Percentiles rank a stretch among this genome's conserved stretches.
Evolutionary conservation across 2,329 filamentous ascomycete species (phyloP).

Genomic region (Curvularia eragrostidis): DNA sequence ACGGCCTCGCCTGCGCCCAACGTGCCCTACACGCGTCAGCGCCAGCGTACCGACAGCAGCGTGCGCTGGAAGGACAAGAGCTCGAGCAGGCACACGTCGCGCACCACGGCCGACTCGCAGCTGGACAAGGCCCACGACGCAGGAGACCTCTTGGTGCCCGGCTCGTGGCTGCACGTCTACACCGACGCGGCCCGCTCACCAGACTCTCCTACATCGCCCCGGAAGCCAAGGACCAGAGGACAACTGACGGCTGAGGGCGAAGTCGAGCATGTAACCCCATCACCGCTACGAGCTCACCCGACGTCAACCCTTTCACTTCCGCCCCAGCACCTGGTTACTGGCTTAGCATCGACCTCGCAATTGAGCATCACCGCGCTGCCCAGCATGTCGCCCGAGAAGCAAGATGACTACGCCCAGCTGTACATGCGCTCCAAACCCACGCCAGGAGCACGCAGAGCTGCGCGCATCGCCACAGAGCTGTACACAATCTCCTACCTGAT

Average conservation of each 20-base stretch:
- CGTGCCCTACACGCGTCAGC: conserved; percentile 19
- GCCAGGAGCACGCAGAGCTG: conserved; percentile 23
- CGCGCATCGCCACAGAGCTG: conserved; percentile 48
- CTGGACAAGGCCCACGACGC: neutral
- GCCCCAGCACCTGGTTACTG: conserved; percentile 5
- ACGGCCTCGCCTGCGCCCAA: conserved; percentile 28
- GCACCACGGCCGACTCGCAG: conserved; percentile 10
- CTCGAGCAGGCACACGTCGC: conserved; percentile 8
- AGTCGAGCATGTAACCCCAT: conserved; percentile 10
- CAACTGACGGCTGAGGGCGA: conserved; percentile 9
- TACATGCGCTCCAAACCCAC: conserved; percentile 22
- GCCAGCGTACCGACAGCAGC: neutral
- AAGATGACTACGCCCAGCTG: conserved; percentile 16
- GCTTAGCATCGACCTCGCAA: conserved; percentile 22
- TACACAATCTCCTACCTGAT: conserved; percentile 81
- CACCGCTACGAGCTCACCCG: conserved; percentile 17
- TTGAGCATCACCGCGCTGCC: conserved; percentile 42
- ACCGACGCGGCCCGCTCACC: conserved; percentile 16
- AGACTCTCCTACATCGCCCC: conserved; percentile 7
- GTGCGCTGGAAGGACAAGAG: conserved; percentile 8
- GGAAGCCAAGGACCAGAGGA: conserved; percentile 8
- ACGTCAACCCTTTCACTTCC: conserved; percentile 19
- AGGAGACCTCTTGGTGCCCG: conserved; percentile 13
- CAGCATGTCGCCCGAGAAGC: conserved; percentile 20
- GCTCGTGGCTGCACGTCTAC: conserved; percentile 19